Evolutionary conservation across 129 eudicot species (phyloP).

Genomic region (Daucus carota): DH1_v3.0 NC_030389.2:35346501-35347000

Average conservation of each 20-base stretch:
- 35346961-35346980: background rate
- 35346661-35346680: no score
- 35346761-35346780: constrained; percentile 1
- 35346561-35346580: background rate
- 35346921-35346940: constrained; percentile 1
- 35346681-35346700: background rate
- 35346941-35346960: constrained; percentile 10
- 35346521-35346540: no score
- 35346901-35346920: constrained; percentile 1
- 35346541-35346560: background rate
- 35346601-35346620: background rate
- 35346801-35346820: constrained; percentile 14
- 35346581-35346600: background rate
- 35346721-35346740: background rate
- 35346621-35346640: background rate
- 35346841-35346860: constrained; percentile 6
- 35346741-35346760: background rate
- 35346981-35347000: constrained; percentile 9
- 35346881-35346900: background rate
- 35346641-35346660: background rate
- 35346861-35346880: background rate
- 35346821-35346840: constrained; percentile 13
- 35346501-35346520: no score
- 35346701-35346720: background rate
- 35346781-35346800: constrained; percentile 8